phyloP scores from a whole-genome alignment of 306 rosid genomes.

The Argentina anserina region DNA sequence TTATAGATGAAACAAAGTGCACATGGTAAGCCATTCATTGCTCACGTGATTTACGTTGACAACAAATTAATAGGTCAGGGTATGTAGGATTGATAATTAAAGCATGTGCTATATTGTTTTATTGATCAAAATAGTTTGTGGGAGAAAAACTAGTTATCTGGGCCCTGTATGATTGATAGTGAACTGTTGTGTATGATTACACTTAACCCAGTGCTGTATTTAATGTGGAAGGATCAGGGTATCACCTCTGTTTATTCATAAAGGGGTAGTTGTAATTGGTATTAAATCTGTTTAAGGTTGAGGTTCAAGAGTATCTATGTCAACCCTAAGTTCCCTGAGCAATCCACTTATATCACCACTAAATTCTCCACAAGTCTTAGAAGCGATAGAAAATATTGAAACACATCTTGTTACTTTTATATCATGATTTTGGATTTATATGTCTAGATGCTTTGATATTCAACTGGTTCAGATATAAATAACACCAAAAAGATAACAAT shows the following conservation, averaged over 20 bases:
- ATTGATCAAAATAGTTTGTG: neutral
- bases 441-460: neutral
- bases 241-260: neutral
- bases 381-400: neutral
- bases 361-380: neutral
- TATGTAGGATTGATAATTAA: neutral
- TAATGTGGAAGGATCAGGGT: neutral
- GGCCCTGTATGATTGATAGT: no score
- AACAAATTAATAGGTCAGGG: no score
- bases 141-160: no score
- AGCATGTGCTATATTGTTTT: constrained; percentile 16
- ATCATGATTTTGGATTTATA: neutral
- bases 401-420: neutral
- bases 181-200: constrained; percentile 3
- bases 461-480: neutral
- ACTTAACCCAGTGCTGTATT: neutral
- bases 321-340: neutral
- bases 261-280: neutral
- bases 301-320: neutral
- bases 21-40: constrained; percentile 58
- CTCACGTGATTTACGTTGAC: constrained; percentile 6
- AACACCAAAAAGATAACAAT: neutral
- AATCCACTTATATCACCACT: neutral
- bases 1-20: constrained; percentile 70
- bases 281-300: neutral